phyloP scores from a whole-genome alignment of 352 stramenopile species.

The Chrysophaeum taylorii region DNA sequence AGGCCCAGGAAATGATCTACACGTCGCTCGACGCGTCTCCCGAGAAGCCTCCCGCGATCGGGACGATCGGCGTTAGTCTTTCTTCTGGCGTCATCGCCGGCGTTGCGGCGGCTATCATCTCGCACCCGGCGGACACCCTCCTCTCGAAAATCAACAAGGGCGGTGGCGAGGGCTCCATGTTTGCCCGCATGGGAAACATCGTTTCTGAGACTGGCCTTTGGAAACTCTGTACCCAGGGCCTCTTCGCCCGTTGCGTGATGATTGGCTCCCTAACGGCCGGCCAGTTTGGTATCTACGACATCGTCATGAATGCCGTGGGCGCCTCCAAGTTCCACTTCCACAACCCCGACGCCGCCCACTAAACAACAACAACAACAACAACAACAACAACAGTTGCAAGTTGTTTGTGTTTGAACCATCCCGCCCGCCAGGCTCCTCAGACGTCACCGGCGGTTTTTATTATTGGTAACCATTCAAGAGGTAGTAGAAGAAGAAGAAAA shows the following conservation, averaged over 20 bases:
- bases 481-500: no score
- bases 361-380: no score
- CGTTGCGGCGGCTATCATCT: slow-evolving; percentile 97
- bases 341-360: no score
- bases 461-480: no score
- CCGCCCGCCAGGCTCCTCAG: no score
- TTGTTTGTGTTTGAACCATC: no score
- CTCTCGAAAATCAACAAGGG: slow-evolving; percentile 84
- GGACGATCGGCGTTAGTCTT: slow-evolving; percentile 90
- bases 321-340: slow-evolving; percentile 72
- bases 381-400: no score
- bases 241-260: slow-evolving; percentile 65
- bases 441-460: no score
- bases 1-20: slow-evolving; percentile 56
- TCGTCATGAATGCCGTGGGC: slow-evolving; percentile 61
- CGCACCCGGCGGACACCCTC: slow-evolving; percentile 95
- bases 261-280: slow-evolving; percentile 66
- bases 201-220: slow-evolving; percentile 57
- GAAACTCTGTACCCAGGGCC: slow-evolving; percentile 62
- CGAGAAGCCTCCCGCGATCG: slow-evolving; percentile 43
- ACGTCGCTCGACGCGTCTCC: slow-evolving; percentile 44
- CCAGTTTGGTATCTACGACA: slow-evolving; percentile 74
- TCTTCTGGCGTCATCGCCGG: slow-evolving; percentile 94
- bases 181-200: slow-evolving; percentile 56
- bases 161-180: slow-evolving; percentile 52